Evolutionary conservation across 176 grass and related monocot species (phyloP).

Genomic region (Eragrostis nindensis): DNA sequence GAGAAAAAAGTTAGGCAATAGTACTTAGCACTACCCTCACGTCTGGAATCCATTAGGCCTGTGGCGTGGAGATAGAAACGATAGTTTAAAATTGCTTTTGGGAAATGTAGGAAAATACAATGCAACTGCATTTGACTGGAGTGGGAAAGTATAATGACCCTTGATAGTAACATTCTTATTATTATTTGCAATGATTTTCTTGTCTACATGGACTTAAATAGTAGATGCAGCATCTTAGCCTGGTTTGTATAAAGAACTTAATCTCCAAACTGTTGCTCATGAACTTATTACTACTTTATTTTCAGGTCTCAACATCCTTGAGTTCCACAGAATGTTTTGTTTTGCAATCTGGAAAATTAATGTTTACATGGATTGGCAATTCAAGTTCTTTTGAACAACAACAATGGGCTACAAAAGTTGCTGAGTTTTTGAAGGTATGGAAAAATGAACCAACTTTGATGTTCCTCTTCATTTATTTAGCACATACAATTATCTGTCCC

Average conservation of each 20-base stretch:
- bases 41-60: not conserved
- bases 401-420: slow-evolving; percentile 77
- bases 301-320: slow-evolving; percentile 78
- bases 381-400: slow-evolving; percentile 83
- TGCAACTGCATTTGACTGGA: slow-evolving; percentile 16
- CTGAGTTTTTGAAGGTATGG: slow-evolving; percentile 94
- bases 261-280: slow-evolving; percentile 12
- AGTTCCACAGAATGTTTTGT: slow-evolving; percentile 80
- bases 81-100: not conserved
- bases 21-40: not conserved
- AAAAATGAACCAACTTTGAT: slow-evolving; percentile 4
- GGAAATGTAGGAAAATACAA: not conserved
- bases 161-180: slow-evolving; percentile 23
- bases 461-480: slow-evolving; percentile 20
- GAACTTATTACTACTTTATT: slow-evolving; percentile 41
- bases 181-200: not conserved
- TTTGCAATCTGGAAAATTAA: slow-evolving; percentile 77
- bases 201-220: not conserved
- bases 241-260: slow-evolving; percentile 19
- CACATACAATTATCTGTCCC: not conserved
- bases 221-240: not conserved
- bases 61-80: not conserved
- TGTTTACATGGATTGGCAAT: slow-evolving; percentile 81
- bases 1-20: not conserved
- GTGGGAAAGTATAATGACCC: slow-evolving; percentile 10